Evolutionary conservation across 169 alveolate species (phyloP).

Genomic region (Plasmodium inui): DNA sequence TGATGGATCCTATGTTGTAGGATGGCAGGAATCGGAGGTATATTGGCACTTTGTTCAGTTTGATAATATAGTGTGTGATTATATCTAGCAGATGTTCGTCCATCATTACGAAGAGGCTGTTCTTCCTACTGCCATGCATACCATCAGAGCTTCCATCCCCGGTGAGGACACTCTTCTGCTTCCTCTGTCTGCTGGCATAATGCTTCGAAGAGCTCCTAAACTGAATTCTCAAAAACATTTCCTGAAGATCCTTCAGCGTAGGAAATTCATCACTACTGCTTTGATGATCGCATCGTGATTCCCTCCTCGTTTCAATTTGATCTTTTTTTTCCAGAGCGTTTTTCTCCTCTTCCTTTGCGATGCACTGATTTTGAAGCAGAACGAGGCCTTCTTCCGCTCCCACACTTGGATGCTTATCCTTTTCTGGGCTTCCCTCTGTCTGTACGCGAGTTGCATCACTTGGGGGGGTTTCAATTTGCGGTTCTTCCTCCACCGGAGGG

Average conservation of each 20-base stretch:
- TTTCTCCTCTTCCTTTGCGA: background rate
- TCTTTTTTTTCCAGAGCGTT: background rate
- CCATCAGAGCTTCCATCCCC: background rate
- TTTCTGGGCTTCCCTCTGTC: background rate
- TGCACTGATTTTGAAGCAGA: background rate
- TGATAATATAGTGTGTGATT: conserved; percentile 65
- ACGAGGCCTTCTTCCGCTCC: background rate
- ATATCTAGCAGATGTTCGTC: conserved; percentile 68
- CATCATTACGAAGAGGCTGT: conserved; percentile 45
- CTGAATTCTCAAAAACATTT: conserved; percentile 74
- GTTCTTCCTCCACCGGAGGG: background rate
- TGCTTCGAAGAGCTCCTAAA: conserved; percentile 63
- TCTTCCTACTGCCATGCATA: background rate
- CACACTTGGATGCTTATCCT: background rate
- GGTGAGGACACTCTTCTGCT: background rate
- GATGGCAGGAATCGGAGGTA: conserved; percentile 64
- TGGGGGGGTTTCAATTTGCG: background rate
- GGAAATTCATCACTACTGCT: conserved; percentile 49
- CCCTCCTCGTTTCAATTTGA: background rate
- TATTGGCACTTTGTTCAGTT: conserved; percentile 66
- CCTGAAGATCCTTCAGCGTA: conserved; percentile 69
- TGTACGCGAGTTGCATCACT: background rate
- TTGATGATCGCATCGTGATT: background rate
- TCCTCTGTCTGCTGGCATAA: conserved; percentile 9
- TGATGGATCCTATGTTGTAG: conserved; percentile 70